Evolutionary conservation across 2,329 filamentous ascomycete species (phyloP).

Genomic region (Arthroderma sp.): DNA sequence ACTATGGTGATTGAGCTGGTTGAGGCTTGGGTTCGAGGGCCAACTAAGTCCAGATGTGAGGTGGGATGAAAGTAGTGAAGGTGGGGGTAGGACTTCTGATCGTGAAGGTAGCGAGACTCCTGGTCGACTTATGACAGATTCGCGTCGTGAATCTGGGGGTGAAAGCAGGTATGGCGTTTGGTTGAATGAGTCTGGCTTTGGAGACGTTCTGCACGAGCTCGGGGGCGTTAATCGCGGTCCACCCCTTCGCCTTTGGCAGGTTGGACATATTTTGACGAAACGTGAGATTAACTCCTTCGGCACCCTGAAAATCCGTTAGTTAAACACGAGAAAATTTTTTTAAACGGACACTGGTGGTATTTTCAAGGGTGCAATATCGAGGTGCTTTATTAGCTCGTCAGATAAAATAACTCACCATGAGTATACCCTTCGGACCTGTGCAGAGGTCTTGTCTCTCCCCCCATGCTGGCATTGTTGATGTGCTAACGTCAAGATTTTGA

Average conservation of each 20-base stretch:
- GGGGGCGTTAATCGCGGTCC: conserved; percentile 29
- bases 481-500: conserved; percentile 37
- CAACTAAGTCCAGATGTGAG: conserved; percentile 4
- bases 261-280: conserved; percentile 39
- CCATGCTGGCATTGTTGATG: conserved; percentile 40
- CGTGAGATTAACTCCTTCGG: conserved; percentile 40
- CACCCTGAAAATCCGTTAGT: conserved; percentile 25
- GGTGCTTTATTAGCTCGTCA: too few relatives aligned
- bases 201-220: conserved; percentile 27
- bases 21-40: neutral
- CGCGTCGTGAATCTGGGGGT: conserved; percentile 23
- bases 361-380: too few relatives aligned
- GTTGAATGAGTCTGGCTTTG: conserved; percentile 19
- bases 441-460: conserved; percentile 41
- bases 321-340: conserved; percentile 1
- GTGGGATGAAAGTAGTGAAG: neutral
- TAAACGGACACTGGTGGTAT: conserved; percentile 1
- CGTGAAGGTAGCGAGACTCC: conserved; percentile 6
- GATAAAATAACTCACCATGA: conserved; percentile 30
- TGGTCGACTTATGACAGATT: conserved; percentile 21
- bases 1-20: neutral
- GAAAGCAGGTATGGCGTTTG: conserved; percentile 25
- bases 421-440: conserved; percentile 36
- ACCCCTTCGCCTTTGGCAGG: conserved; percentile 35
- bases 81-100: conserved; percentile 7